Conservation (phyloP, 805 yeast species). For the Candida berthetii region DNA sequence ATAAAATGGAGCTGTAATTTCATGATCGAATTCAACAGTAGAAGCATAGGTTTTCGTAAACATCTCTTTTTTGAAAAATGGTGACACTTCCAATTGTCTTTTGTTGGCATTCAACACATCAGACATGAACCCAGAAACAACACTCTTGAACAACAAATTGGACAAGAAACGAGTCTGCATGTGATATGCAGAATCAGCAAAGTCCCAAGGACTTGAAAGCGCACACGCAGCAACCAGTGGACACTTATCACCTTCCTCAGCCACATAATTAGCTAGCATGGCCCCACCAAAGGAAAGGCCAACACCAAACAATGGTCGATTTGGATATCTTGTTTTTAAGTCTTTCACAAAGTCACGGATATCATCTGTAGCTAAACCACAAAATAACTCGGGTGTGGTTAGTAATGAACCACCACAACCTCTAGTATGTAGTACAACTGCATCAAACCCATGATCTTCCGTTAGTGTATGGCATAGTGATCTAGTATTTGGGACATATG, state of each 20-base stretch:
- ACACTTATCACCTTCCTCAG: constrained; percentile 52
- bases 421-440: constrained; percentile 60
- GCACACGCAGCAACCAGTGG: constrained; percentile 52
- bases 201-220: constrained; percentile 74
- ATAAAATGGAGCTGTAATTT: constrained; percentile 53
- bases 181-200: constrained; percentile 45
- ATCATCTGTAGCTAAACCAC: constrained; percentile 68
- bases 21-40: constrained; percentile 53
- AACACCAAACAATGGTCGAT: constrained; percentile 55
- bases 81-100: constrained; percentile 23
- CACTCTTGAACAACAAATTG: constrained; percentile 33
- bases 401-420: constrained; percentile 76
- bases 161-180: constrained; percentile 33
- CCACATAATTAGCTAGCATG: constrained; percentile 59
- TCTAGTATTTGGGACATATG: constrained; percentile 68
- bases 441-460: constrained; percentile 39
- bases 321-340: constrained; percentile 47
- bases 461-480: constrained; percentile 42
- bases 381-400: constrained; percentile 60
- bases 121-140: constrained; percentile 33
- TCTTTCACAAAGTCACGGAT: constrained; percentile 50
- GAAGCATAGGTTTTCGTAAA: constrained; percentile 35
- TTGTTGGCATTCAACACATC: constrained; percentile 39
- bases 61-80: constrained; percentile 25
- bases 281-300: constrained; percentile 76